Evolutionary conservation across 1,284 basidiomycete genomes (phyloP).

Genomic region (Ustilago tritici): DNA sequence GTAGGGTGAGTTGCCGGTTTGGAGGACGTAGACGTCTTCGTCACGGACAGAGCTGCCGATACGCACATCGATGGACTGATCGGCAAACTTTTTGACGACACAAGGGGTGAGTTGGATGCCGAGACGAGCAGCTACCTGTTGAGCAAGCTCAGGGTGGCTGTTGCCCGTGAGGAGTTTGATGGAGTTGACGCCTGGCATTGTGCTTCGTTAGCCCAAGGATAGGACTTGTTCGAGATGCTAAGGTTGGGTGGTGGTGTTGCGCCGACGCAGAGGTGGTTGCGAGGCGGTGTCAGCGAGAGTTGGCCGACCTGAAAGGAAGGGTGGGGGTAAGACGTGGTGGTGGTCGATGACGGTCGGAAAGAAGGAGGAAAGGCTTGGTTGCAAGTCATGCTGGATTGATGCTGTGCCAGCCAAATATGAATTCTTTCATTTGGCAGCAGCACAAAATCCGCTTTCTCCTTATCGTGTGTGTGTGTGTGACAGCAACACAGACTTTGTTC

Average conservation of each 20-base stretch:
- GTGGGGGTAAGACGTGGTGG: constrained; percentile 4
- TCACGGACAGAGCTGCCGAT: constrained; percentile 90
- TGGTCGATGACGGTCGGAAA: constrained; percentile 35
- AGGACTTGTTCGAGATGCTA: background rate
- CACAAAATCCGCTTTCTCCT: background rate
- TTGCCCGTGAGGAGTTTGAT: constrained; percentile 95
- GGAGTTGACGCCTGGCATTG: constrained; percentile 72
- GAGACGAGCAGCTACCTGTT: constrained; percentile 91
- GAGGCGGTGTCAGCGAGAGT: background rate
- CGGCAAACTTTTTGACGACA: constrained; percentile 91
- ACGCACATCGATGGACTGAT: constrained; percentile 79
- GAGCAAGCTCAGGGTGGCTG: constrained; percentile 96
- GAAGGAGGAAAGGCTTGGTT: constrained; percentile 1
- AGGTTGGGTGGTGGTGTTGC: background rate
- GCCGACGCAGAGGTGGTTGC: background rate
- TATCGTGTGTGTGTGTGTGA: background rate
- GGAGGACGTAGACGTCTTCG: constrained; percentile 74
- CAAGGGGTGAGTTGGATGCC: constrained; percentile 89
- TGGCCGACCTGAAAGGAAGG: constrained; percentile 4
- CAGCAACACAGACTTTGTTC: background rate
- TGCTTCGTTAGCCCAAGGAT: constrained; percentile 7
- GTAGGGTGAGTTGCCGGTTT: constrained; percentile 65
- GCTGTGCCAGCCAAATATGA: constrained; percentile 9
- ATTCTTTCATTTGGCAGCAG: constrained; percentile 4
- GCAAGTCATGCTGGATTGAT: background rate